Evolutionary conservation across 768 basidiomycete genomes (phyloP), one percentile per base, ranked within the genome.

Genomic region (Mycena maculata): DNA sequence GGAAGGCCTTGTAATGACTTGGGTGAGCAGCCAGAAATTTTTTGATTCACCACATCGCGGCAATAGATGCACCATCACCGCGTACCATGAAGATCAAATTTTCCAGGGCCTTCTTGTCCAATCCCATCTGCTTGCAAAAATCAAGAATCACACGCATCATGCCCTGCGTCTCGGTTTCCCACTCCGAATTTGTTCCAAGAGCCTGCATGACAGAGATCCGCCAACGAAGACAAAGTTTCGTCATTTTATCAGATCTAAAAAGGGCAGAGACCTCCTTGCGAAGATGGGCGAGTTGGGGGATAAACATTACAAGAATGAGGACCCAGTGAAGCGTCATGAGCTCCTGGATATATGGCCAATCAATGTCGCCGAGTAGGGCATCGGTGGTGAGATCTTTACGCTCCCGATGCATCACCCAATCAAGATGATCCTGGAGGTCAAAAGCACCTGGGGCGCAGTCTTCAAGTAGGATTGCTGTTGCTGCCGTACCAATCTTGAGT

Each of bases 401-500:
- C 31, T 70, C 52, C 45, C 66, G 70, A n/a, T 70, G 56, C n/a
- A 47, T 44, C 0, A 75, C 53, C 15, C 68, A 66, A 16, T 58
- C 56, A 15, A 58, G 33, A 56, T 54, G 53, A 54, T 54, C 53
- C 15, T 54, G 53, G 6, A 54, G 36, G 27, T 54, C 27, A 23
- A 54, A 54, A 0, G 73, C 72, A 5, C 61, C 64, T 20, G 71
- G 66, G 27, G 70, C 68, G 56, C 59, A 71, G 53, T 75, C 67
- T 1, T 69, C 56, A 1, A 67, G 60, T 4, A 59, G 23, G 8
- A 47, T 59, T 38, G 68, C 67, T 2, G 71, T 74, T 18, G 63
- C 75, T 8, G 76, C 71, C 68, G 67, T 5, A n/a, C 75, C 74
- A 27, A 75, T 67, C 20, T 71, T 73, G 54, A 76, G 65, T 4